Base-by-base conservation (phyloP, 306 rosid genomes). In the Lotus japonicus region DNA sequence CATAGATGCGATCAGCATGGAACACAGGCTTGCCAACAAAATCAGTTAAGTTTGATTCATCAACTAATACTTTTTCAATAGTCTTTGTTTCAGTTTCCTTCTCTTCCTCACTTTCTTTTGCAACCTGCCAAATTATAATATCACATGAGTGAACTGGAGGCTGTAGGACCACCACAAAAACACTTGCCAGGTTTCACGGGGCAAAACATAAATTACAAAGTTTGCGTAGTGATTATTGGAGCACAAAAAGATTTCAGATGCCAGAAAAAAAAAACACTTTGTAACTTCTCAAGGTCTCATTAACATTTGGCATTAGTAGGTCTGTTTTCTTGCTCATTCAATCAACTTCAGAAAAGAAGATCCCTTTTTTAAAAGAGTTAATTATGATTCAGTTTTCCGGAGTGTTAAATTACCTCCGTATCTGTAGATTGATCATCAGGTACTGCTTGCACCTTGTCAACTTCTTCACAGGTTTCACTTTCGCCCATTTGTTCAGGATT, bases 1-100 rank as follows among this genome's bases (percentile, higher is more conserved):
- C 82, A 49, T 87, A 95, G 79, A 95, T 87, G 62, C 99, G 96
- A 21, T 95, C 99, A 17, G 91, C 96, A 71, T 90, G 99, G 84
- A 95, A 95, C 73, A 95, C 96, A 71, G 99, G 99, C 83, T 95
- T 90, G 61, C 99, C 99, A 64, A 95, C 97, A 65, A 49, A 95
- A 72, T 87, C 92, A 16, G 84, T 11, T 68, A 95, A 73, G 60
- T 87, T 88, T 59, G 84, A 54, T 46, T 81, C 38, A 23, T 95
- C 89, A 72, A 95, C 82, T 46, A 76, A 21, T 46, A 90, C 86
- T 75, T 85, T 83, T 67, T 88, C 86, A 36, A 66, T 42, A 62
- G 80, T 48, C 39, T 68, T 81, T 7, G 68, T 52, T 65, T 83
- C 84, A 73, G 49, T 68, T 64, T 78, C 84, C 68, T 76, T 56